Conservation (phyloP, 495 filamentous ascomycete species). For the Niebla homalea region DNA sequence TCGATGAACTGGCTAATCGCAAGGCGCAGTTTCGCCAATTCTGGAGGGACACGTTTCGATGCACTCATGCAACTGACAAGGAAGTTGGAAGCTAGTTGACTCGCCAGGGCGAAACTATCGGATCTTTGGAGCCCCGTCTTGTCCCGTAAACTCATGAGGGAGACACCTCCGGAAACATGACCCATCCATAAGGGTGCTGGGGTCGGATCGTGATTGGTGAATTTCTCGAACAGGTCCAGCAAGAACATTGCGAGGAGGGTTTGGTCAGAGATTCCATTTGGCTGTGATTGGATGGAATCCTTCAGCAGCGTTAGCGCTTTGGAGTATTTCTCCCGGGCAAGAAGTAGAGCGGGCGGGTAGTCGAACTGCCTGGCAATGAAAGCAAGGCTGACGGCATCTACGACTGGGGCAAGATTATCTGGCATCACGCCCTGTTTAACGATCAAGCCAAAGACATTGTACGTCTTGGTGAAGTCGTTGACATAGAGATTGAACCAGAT, state of each 20-base stretch:
- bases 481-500: conserved; percentile 18
- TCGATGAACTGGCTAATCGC: conserved; percentile 10
- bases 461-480: conserved; percentile 14
- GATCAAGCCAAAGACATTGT: conserved; percentile 12
- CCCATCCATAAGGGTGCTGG: conserved; percentile 15
- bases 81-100: conserved; percentile 15
- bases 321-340: conserved; percentile 11
- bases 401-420: conserved; percentile 5
- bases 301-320: conserved; percentile 13
- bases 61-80: conserved; percentile 17
- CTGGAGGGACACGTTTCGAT: conserved; percentile 10
- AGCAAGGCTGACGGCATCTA: conserved; percentile 18
- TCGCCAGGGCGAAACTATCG: conserved; percentile 7
- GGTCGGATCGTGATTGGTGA: conserved; percentile 11
- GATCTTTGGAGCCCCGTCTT: conserved; percentile 8
- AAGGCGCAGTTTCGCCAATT: conserved; percentile 12
- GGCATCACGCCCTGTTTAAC: conserved; percentile 1
- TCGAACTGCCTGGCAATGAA: conserved; percentile 11
- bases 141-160: conserved; percentile 19
- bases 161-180: conserved; percentile 22
- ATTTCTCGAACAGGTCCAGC: conserved; percentile 23
- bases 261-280: conserved; percentile 7
- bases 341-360: not conserved
- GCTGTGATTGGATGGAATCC: conserved; percentile 1
- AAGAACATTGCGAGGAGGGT: conserved; percentile 18